Base-by-base conservation (phyloP, 345 rosid species). In the Turritis glabra region DNA sequence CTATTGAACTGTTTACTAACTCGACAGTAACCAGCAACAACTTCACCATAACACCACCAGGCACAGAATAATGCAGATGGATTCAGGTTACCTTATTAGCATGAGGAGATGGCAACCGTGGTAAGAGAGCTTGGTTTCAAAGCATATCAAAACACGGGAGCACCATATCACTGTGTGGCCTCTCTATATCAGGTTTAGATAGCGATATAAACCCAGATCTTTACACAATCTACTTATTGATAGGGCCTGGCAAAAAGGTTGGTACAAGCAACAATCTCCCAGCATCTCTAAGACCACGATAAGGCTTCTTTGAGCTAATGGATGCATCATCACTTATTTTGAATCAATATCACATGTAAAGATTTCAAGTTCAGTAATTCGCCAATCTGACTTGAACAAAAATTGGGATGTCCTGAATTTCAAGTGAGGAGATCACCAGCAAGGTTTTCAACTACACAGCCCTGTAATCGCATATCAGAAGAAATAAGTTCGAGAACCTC, bases 401-500 rank as follows among this genome's bases (percentile, higher is more conserved):
- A 41, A 9, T 27, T 54, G 27, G 57, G 64, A 25, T 62, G 25
- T 14, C 32, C 27, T 74, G 51, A 30, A 15, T 3, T 9, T 70
- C 33, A 76, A 23, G 35, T 19, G 6, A 41, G 29, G 38, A 51
- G 32, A 60, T 68, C 76, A 19, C 44, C 37, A 15, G 3, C 69
- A 13, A 30, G 64, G 13, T 63, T 64, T 79, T 80, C 72, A 61
- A 67, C 65, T 50, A 56, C 79, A 80, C 77, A 75, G 8, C 85
- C 84, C 23, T 54, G 78, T 48, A 71, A 64, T 47, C 26, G 74
- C 67, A 77, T 56, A 74, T 83, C 84, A 72, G 69, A 71, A 40
- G 84, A 85, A 37, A 90, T 44, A 62, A 87, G 81, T 64, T 87
- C 70, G 9, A 92, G 82, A 65, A 78, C 81, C 22, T 64, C 64